phyloP scores from a whole-genome alignment of 2,329 filamentous ascomycete species.

The Akanthomyces dipterigenus region DNA sequence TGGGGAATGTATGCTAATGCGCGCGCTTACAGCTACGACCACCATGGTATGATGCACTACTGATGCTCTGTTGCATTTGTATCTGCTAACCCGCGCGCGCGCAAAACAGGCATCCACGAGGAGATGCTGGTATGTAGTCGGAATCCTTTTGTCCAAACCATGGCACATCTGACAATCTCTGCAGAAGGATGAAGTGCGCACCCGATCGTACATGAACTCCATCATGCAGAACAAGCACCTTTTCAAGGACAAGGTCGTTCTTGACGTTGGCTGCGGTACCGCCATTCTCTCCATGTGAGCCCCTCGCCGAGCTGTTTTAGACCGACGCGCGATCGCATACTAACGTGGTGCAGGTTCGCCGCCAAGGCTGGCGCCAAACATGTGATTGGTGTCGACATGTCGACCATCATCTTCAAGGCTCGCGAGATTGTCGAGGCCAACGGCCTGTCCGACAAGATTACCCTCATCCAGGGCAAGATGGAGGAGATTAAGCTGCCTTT shows the following conservation, averaged over 20 bases:
- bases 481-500: conserved; percentile 93
- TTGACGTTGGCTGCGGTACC: conserved; percentile 96
- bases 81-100: neutral
- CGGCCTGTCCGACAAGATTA: conserved; percentile 92
- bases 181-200: conserved; percentile 97
- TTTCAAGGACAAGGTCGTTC: conserved; percentile 74
- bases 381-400: conserved; percentile 99
- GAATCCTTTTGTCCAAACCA: neutral
- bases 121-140: conserved; percentile 81
- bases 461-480: conserved; percentile 98
- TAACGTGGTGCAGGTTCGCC: conserved; percentile 65
- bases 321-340: neutral
- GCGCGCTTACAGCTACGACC: conserved; percentile 70
- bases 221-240: conserved; percentile 97
- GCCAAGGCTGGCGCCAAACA: conserved; percentile 95
- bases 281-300: conserved; percentile 96
- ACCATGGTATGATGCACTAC: conserved; percentile 64
- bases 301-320: neutral
- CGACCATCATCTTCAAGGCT: conserved; percentile 98
- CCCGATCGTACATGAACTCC: conserved; percentile 90
- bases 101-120: conserved; percentile 75
- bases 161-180: conserved; percentile 12
- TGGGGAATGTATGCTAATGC: conserved; percentile 27
- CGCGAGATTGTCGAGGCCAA: conserved; percentile 89
- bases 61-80: conserved; percentile 10